Conservation (phyloP, 78 protist genomes). For the Abeoforma whisleri region DNA sequence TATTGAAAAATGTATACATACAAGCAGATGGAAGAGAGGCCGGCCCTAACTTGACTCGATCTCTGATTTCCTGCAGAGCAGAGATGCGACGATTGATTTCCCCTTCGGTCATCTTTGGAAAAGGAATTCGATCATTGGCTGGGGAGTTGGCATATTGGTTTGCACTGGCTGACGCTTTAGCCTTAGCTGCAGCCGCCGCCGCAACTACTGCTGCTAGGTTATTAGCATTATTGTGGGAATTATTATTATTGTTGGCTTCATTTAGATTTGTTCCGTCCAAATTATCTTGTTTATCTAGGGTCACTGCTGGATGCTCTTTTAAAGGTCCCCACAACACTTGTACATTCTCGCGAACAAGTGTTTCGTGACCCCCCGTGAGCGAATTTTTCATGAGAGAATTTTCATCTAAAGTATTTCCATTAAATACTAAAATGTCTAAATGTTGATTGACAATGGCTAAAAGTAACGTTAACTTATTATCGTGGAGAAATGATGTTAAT, state of each 20-base stretch:
- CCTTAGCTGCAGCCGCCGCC: neutral
- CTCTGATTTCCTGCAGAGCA: constrained; percentile 45
- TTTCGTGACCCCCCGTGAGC: neutral
- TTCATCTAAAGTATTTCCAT: constrained; percentile 5
- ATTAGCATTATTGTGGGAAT: neutral
- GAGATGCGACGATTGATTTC: neutral
- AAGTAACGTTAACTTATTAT: neutral
- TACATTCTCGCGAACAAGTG: neutral
- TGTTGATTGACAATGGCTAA: constrained; percentile 13
- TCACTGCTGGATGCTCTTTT: constrained; percentile 31
- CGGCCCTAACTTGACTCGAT: constrained; percentile 47
- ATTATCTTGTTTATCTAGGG: neutral
- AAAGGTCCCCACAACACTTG: constrained; percentile 30
- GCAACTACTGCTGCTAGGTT: neutral
- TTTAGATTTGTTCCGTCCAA: neutral
- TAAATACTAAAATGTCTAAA: neutral
- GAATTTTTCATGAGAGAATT: neutral
- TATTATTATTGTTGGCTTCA: neutral
- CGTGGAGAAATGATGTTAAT: constrained; percentile 9
- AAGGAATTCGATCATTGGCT: neutral
- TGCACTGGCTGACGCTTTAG: neutral
- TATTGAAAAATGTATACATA: constrained; percentile 65
- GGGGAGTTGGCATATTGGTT: too few species aligned
- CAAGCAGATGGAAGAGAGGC: constrained; percentile 62
- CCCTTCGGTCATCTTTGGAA: constrained; percentile 11